Base-by-base conservation (phyloP, 2,329 filamentous ascomycete genomes). In the Diaporthe velutina region DNA sequence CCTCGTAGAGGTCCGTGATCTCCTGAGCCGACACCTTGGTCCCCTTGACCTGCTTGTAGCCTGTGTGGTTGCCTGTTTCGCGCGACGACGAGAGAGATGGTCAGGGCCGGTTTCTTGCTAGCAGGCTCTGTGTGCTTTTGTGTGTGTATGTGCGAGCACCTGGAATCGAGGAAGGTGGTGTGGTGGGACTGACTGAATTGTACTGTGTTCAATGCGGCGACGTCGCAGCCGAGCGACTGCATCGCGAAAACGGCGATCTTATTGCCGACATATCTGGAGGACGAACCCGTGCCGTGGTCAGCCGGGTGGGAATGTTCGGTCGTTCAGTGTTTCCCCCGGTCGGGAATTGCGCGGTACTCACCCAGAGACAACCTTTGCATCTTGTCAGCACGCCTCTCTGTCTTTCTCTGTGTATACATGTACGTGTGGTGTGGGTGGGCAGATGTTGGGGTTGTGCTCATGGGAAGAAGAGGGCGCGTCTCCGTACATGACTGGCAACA, bases 181-280 rank as follows among this genome's bases (percentile, higher is more conserved):
- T 30, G 55, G 17, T 68, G 64, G 57, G 48, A 85, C 93, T 83
- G 87, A 98, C 96, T 98, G 86, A 98, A 99, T 80, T 99, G 94
- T 9, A 99, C 97, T 0, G 97, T 99, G 83, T 99, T 98, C 80
- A 99, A 89, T 3, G 95, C 95, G 12, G 95, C 94, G 9, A 98
- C 96, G 80, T 99, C 96, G 81, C 95, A 98, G 64, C 97, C 97
- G 68, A 99, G 86, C 0, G 94, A 93, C 84, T 99, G 96, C 89
- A 99, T 93, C 78, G 96, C 95, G 81, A 98, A 97, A 1, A 95
- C 95, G 55, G 96, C 96, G 88, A 99, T 98, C 80, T 96, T 98
- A 83, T 99, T 99, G 70, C 97, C 97, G 78, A 99, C 97, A 89
- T 98, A 96, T 82, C 97, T 98, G 83, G n/a, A 54, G 64, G 30